Conservation (phyloP, 2,329 filamentous ascomycete species). For the Diplodia intermedia region DNA sequence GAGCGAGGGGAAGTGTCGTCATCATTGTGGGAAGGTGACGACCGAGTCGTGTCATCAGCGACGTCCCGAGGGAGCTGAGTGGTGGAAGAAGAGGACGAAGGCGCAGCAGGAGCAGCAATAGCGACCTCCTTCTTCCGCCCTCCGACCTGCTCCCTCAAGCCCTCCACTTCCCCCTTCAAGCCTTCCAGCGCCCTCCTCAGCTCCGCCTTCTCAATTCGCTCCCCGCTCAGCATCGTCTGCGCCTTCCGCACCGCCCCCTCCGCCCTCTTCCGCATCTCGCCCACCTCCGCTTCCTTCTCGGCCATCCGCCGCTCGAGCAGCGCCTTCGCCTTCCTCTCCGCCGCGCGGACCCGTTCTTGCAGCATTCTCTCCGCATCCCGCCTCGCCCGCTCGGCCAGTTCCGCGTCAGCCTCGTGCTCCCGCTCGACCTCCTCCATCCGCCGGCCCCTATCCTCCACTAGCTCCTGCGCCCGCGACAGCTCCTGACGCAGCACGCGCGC, state of each 20-base stretch:
- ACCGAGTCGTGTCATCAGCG: not conserved
- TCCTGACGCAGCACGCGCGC: conserved; percentile 21
- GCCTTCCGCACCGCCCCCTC: conserved; percentile 25
- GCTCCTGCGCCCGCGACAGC: conserved; percentile 12
- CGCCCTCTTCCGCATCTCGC: conserved; percentile 18
- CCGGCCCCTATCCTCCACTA: not conserved
- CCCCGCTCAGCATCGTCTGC: conserved; percentile 10
- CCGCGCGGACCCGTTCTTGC: not conserved
- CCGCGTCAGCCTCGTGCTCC: not conserved
- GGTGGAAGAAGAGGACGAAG: not conserved
- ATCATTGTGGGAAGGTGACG: not conserved
- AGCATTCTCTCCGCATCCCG: conserved; percentile 1
- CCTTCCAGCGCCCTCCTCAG: conserved; percentile 18
- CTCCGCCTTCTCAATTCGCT: conserved; percentile 24
- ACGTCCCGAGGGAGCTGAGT: not conserved
- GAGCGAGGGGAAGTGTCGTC: not conserved
- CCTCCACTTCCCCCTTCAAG: conserved; percentile 23
- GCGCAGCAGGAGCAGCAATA: not conserved
- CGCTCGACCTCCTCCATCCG: not conserved
- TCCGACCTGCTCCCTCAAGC: conserved; percentile 1
- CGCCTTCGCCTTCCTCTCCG: not conserved
- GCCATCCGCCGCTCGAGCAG: conserved; percentile 6
- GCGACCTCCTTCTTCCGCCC: not conserved
- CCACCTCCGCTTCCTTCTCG: conserved; percentile 4
- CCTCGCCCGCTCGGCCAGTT: not conserved